Evolutionary conservation across 495 filamentous ascomycete species (phyloP).

Genomic region (Durotheca rogersii): DNA sequence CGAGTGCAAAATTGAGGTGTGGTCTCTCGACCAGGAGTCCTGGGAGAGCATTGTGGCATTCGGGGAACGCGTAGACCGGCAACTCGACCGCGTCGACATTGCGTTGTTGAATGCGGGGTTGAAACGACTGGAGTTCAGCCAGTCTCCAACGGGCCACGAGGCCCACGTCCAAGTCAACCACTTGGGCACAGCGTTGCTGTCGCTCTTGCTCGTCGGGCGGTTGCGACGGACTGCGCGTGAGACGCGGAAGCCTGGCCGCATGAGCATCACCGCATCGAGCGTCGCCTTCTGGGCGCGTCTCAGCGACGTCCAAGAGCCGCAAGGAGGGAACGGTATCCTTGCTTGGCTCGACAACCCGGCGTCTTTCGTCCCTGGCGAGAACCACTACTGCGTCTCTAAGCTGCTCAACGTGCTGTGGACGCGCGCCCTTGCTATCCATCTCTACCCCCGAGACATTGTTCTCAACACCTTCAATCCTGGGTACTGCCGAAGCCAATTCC

Average conservation of each 20-base stretch:
- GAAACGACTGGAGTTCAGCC: constrained; percentile 24
- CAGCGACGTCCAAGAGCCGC: constrained; percentile 35
- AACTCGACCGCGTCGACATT: constrained; percentile 44
- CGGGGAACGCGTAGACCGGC: constrained; percentile 32
- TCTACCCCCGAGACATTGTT: constrained; percentile 43
- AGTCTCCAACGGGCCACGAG: constrained; percentile 44
- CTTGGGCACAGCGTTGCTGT: constrained; percentile 30
- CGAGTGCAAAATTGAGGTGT: constrained; percentile 46
- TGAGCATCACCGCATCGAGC: constrained; percentile 46
- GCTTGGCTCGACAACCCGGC: constrained; percentile 45
- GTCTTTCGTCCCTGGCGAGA: constrained; percentile 35
- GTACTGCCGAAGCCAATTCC: constrained; percentile 46
- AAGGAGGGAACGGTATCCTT: constrained; percentile 40
- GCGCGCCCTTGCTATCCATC: constrained; percentile 44
- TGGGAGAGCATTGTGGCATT: constrained; percentile 46
- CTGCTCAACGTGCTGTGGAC: constrained; percentile 51
- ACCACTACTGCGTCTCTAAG: constrained; percentile 50
- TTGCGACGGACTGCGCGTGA: constrained; percentile 39
- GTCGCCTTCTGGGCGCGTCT: constrained; percentile 35
- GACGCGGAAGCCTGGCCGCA: constrained; percentile 32
- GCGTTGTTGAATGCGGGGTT: constrained; percentile 51
- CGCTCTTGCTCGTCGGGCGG: constrained; percentile 22
- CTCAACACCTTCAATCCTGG: constrained; percentile 57
- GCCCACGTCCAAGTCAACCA: constrained; percentile 48
- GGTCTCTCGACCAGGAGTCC: constrained; percentile 52